Base-by-base conservation (phyloP, 768 basidiomycete genomes). In the Suillus plorans region DNA sequence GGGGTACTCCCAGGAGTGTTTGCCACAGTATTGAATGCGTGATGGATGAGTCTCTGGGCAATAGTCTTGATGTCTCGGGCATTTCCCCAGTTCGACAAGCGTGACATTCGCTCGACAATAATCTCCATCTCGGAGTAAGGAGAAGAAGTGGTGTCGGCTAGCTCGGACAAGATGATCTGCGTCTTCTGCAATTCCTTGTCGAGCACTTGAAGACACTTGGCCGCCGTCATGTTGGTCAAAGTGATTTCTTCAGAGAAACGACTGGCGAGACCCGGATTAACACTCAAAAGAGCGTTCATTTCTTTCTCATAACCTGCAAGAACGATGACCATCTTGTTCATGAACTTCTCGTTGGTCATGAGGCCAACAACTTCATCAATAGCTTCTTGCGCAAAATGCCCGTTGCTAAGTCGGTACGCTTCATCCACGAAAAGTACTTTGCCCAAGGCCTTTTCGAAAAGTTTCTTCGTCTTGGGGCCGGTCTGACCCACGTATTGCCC, bases 401-500 rank as follows among this genome's bases (percentile, higher is more conserved):
- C 89, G 56, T 87, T 79, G 9, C 80, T 72, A 14, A 91, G 78
- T 31, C 88, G 79, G 68, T 91, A 91, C 0, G 89, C 89, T 66
- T 91, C 89, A 62, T 90, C 89, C 60, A 90, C 80, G 76, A 91
- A 90, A 0, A 90, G 78, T 4, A 91, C 88, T 49, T 83, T 81
- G 0, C 89, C 89, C 0, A 89, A 79, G 0, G 87, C 89, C 70
- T 85, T 86, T 55, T 89, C 86, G 56, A 91, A 84, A 1, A 86
- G 69, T 61, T 84, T 79, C 67, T 75, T 79, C 1, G 86, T 87
- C 72, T 89, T 89, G 0, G 88, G 89, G 0, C 89, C 90, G 0
- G 89, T 90, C 0, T 90, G 89, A 6, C 89, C 89, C 10, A 90
- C 84, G 59, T 86, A 90, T 69, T 89, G 80, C 1, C 86, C 90